Evolutionary conservation across 169 alveolate genomes (phyloP).

Genomic region (Fabrea salina): DNA sequence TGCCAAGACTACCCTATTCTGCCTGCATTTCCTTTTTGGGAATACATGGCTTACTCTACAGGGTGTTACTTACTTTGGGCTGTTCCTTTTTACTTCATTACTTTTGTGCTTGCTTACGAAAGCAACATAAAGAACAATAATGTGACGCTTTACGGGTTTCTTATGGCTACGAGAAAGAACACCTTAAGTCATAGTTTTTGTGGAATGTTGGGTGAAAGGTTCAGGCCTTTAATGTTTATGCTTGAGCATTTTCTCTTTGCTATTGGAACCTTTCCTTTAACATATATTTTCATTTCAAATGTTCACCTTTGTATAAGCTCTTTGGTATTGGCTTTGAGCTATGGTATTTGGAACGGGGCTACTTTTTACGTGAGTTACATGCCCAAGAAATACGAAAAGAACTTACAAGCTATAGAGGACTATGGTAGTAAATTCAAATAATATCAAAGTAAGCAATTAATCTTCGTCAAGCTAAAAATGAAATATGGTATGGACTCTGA

Average conservation of each 20-base stretch:
- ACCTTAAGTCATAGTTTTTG: slow-evolving; percentile 16
- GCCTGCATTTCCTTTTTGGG: not conserved
- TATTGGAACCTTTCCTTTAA: not conserved
- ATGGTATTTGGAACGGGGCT: slow-evolving; percentile 66
- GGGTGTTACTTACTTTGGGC: slow-evolving; percentile 38
- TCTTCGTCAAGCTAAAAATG: too few relatives aligned
- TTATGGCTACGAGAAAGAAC: not conserved
- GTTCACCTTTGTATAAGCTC: slow-evolving; percentile 21
- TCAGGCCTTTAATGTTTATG: slow-evolving; percentile 45
- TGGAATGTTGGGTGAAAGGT: slow-evolving; percentile 26
- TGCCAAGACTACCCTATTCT: not conserved
- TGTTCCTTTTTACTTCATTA: slow-evolving; percentile 32
- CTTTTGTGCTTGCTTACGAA: slow-evolving; percentile 39
- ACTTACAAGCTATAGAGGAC: slow-evolving; percentile 35
- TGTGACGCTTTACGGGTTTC: slow-evolving; percentile 35
- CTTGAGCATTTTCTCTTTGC: slow-evolving; percentile 31
- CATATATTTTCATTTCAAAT: not conserved
- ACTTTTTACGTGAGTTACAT: slow-evolving; percentile 58
- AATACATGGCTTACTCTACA: not conserved
- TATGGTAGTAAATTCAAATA: slow-evolving; percentile 23
- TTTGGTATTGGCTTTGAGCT: not conserved
- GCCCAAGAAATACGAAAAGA: slow-evolving; percentile 44
- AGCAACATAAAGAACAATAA: slow-evolving; percentile 36
- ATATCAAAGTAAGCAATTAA: too few relatives aligned
- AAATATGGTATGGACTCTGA: too few relatives aligned